phyloP scores from a whole-genome alignment of 148 eudicot species.

The Arbutus unedo region DNA sequence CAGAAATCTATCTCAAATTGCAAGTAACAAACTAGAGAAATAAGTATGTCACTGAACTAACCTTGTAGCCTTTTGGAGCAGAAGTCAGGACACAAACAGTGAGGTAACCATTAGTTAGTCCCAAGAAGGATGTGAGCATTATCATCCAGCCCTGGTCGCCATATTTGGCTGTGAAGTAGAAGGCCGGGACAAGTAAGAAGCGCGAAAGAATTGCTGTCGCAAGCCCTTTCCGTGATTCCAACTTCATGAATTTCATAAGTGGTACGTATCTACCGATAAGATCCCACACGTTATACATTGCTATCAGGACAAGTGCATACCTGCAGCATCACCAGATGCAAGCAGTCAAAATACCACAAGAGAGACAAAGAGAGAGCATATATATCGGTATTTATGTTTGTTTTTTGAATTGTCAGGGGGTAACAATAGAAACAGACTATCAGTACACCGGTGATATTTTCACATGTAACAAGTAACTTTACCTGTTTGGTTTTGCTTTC shows the following conservation, averaged over 20 bases:
- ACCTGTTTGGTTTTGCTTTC: not conserved
- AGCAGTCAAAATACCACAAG: not conserved
- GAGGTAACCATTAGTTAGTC: conserved; percentile 42
- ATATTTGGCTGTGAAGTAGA: conserved; percentile 51
- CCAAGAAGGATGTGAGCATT: conserved; percentile 44
- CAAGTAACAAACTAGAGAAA: not conserved
- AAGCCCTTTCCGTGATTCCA: conserved; percentile 46
- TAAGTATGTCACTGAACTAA: not conserved
- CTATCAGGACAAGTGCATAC: conserved; percentile 48
- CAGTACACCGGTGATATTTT: no score
- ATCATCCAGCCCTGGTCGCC: conserved; percentile 52
- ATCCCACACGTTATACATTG: conserved; percentile 46
- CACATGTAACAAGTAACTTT: not conserved
- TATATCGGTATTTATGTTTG: not conserved
- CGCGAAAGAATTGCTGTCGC: conserved; percentile 23
- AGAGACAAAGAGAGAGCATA: no score
- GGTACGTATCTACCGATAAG: conserved; percentile 48
- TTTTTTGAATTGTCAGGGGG: not conserved
- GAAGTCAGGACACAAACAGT: conserved; percentile 35
- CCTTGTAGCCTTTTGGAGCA: conserved; percentile 5
- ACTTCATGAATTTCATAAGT: conserved; percentile 26
- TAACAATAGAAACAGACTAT: not conserved
- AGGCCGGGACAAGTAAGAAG: conserved; percentile 40
- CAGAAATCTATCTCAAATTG: not conserved
- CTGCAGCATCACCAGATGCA: conserved; percentile 22